Conservation (phyloP, 2,329 filamentous ascomycete species). For the Fusarium compactum region DNA sequence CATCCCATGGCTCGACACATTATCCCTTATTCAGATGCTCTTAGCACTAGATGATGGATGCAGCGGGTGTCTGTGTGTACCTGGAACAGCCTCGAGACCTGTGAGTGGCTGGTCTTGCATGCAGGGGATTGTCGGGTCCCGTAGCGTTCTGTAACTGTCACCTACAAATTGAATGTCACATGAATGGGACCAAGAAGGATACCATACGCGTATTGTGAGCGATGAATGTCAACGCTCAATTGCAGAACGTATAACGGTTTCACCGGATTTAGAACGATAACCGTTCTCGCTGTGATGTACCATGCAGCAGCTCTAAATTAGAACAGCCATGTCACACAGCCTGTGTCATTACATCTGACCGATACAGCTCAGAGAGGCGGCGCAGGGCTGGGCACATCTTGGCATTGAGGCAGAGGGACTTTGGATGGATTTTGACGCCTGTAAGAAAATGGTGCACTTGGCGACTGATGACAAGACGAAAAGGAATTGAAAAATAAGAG, state of each 20-base stretch:
- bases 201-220: background rate
- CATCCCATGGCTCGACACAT: slow-evolving; percentile 4
- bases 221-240: background rate
- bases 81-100: slow-evolving; percentile 19
- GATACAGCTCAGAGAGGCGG: slow-evolving; percentile 26
- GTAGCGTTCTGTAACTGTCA: background rate
- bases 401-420: slow-evolving; percentile 21
- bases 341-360: slow-evolving; percentile 19
- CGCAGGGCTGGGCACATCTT: slow-evolving; percentile 39
- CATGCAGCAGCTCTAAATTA: background rate
- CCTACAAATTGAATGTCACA: background rate
- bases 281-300: background rate
- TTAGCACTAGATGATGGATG: background rate
- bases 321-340: background rate
- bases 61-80: slow-evolving; percentile 11
- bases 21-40: background rate
- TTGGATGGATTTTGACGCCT: background rate
- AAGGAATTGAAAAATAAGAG: background rate
- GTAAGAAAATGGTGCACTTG: slow-evolving; percentile 32
- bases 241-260: background rate
- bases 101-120: slow-evolving; percentile 24
- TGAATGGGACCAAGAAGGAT: background rate
- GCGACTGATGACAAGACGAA: slow-evolving; percentile 1
- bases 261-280: background rate
- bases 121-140: slow-evolving; percentile 8